Conservation (phyloP, 352 stramenopile species). For the Globisporangium takayamanum region DNA sequence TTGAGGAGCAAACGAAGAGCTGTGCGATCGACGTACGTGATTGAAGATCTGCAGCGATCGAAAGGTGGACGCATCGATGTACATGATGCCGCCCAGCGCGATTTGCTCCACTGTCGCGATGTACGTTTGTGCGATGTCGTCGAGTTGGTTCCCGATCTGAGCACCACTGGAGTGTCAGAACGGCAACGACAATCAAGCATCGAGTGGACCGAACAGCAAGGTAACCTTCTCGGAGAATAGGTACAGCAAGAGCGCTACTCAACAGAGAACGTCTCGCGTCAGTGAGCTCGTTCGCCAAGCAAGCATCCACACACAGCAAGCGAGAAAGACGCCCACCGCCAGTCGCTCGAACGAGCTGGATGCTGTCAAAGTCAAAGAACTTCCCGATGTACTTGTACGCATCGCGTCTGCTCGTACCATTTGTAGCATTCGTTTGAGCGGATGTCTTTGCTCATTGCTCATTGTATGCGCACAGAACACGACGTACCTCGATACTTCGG, state of each 20-base stretch:
- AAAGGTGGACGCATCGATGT: slow-evolving; percentile 62
- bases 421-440: background rate
- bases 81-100: slow-evolving; percentile 72
- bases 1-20: background rate
- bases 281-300: background rate
- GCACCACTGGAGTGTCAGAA: background rate
- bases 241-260: slow-evolving; percentile 61
- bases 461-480: background rate
- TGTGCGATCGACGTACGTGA: slow-evolving; percentile 26
- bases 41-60: slow-evolving; percentile 83
- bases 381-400: slow-evolving; percentile 57
- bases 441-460: background rate
- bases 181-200: background rate
- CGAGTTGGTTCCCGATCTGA: slow-evolving; percentile 81
- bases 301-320: background rate
- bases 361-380: slow-evolving; percentile 78
- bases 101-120: slow-evolving; percentile 61
- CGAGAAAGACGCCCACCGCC: slow-evolving; percentile 37
- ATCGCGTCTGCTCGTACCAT: slow-evolving; percentile 31
- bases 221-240: slow-evolving; percentile 63
- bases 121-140: slow-evolving; percentile 42
- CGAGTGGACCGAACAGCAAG: background rate
- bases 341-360: slow-evolving; percentile 63
- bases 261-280: slow-evolving; percentile 4
- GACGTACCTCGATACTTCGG: slow-evolving; percentile 20